phyloP scores from a whole-genome alignment of 1,284 basidiomycete genomes.

The Microstroma glucosiphilum region DNA sequence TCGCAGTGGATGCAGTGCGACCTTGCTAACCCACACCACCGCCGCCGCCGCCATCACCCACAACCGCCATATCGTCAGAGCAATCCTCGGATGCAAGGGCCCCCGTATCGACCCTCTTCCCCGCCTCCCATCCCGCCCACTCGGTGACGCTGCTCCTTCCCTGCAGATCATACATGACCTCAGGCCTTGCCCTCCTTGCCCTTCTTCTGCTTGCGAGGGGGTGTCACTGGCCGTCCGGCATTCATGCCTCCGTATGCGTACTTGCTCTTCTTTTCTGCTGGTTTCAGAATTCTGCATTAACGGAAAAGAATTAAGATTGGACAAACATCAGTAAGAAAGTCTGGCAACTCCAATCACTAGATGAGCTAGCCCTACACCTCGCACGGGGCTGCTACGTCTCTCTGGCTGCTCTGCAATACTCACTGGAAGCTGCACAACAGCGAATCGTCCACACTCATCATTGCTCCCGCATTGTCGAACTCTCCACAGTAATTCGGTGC shows the following conservation, averaged over 20 bases:
- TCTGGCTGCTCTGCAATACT: background rate
- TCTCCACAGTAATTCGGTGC: slow-evolving; percentile 71
- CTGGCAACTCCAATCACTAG: background rate
- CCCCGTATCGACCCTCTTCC: too few species aligned
- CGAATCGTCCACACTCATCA: slow-evolving; percentile 99
- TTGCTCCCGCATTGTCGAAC: slow-evolving; percentile 97
- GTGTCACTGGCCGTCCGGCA: slow-evolving; percentile 56
- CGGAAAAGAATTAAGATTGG: slow-evolving; percentile 9
- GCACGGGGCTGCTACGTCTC: background rate
- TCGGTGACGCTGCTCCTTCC: background rate
- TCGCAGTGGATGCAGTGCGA: too few species aligned
- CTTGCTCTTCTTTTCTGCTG: slow-evolving; percentile 96
- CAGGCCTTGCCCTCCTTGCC: slow-evolving; percentile 11
- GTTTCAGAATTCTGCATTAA: slow-evolving; percentile 73
- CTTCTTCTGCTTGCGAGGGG: slow-evolving; percentile 57
- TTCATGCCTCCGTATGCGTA: slow-evolving; percentile 54
- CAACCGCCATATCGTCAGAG: too few species aligned
- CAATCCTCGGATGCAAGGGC: too few species aligned
- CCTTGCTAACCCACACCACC: too few species aligned
- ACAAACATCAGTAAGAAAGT: slow-evolving; percentile 4
- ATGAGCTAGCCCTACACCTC: too few species aligned
- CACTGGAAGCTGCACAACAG: slow-evolving; percentile 95
- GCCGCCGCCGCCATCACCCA: too few species aligned
- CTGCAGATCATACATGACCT: background rate
- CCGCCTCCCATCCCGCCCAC: too few species aligned